Evolutionary conservation across 2,329 filamentous ascomycete species (phyloP).

Genomic region (Pseudomassariella vexata): DNA sequence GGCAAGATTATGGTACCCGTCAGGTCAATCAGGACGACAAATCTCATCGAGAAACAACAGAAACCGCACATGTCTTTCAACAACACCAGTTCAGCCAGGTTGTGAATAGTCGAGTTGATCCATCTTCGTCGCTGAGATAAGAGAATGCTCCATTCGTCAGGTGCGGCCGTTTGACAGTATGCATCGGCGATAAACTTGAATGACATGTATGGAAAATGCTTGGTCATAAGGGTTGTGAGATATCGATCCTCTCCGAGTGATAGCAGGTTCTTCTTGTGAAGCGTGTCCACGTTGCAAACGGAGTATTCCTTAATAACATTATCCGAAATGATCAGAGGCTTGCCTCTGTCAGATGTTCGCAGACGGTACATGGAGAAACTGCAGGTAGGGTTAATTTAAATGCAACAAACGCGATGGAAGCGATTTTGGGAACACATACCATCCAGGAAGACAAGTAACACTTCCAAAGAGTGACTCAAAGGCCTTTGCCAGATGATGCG

Average conservation of each 20-base stretch:
- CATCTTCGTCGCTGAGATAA: conserved; percentile 97
- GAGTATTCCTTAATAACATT: conserved; percentile 83
- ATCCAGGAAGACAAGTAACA: conserved; percentile 97
- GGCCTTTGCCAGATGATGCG: conserved; percentile 91
- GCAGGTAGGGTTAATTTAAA: conserved; percentile 10
- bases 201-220: conserved; percentile 90
- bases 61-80: conserved; percentile 95
- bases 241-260: conserved; percentile 80
- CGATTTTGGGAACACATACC: conserved; percentile 55
- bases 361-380: conserved; percentile 99
- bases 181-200: conserved; percentile 96
- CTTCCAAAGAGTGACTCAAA: conserved; percentile 97
- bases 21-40: conserved; percentile 91
- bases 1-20: conserved; percentile 89
- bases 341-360: conserved; percentile 87
- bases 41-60: conserved; percentile 98
- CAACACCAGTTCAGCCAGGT: conserved; percentile 82
- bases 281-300: conserved; percentile 82
- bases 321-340: conserved; percentile 89
- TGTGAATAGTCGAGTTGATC: conserved; percentile 99
- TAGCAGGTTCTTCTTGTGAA: conserved; percentile 82
- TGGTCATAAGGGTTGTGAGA: conserved; percentile 95
- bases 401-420: conserved; percentile 26
- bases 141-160: conserved; percentile 88
- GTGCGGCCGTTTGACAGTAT: conserved; percentile 87